Evolutionary conservation across 768 basidiomycete genomes (phyloP).

Genomic region (Tylopilus intermedius): DNA sequence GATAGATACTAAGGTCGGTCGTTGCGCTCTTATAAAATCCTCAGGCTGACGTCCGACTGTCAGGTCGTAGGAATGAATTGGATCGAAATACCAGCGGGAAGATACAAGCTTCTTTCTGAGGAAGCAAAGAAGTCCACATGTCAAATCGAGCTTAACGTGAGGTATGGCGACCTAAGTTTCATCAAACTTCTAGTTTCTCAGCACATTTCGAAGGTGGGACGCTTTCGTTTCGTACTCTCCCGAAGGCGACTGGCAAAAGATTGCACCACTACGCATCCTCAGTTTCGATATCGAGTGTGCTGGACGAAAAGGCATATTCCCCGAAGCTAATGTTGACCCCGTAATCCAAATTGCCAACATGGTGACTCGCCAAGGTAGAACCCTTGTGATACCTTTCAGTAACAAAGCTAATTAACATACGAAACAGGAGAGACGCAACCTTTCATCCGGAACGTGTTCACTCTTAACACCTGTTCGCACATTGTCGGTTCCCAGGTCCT

Average conservation of each 20-base stretch:
- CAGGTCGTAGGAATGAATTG: constrained; percentile 99
- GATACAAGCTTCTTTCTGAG: constrained; percentile 60
- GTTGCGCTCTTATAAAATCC: neutral
- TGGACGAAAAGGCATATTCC: constrained; percentile 95
- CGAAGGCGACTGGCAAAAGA: constrained; percentile 86
- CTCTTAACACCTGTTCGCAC: constrained; percentile 87
- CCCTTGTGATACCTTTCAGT: neutral
- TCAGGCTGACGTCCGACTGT: neutral
- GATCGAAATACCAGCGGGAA: constrained; percentile 86
- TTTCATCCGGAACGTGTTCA: constrained; percentile 95
- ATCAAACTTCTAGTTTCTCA: constrained; percentile 4
- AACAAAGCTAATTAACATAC: constrained; percentile 2
- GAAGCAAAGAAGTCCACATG: constrained; percentile 69
- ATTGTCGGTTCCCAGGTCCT: constrained; percentile 98
- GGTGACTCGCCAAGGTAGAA: constrained; percentile 91
- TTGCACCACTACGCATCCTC: constrained; percentile 89
- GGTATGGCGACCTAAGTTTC: constrained; percentile 39
- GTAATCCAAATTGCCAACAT: constrained; percentile 99
- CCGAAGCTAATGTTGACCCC: constrained; percentile 84
- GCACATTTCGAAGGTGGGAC: constrained; percentile 54
- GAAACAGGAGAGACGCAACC: constrained; percentile 79
- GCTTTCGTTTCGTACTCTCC: constrained; percentile 85
- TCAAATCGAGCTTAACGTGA: constrained; percentile 81
- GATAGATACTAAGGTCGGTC: constrained; percentile 86
- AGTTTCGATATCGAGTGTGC: constrained; percentile 99